Evolutionary conservation across 371 early-diverging fungal species (phyloP), one percentile per base, ranked within the genome.

Genomic region (Rhizopus sp.): DNA sequence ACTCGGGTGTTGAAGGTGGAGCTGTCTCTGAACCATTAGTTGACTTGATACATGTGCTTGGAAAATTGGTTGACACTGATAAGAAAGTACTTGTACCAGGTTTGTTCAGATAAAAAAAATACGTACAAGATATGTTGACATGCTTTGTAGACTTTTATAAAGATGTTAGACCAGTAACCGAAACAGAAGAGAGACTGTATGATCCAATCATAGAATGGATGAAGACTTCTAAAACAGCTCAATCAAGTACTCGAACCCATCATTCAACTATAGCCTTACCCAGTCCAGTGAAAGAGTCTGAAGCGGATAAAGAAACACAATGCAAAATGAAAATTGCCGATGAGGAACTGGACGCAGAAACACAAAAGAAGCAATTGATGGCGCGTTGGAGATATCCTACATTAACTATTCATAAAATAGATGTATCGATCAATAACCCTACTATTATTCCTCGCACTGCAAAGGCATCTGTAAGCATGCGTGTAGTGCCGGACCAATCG

Each of bases 1-100:
- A 93, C 69, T 89, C 93, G 15, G 93, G 93, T 30, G 90, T 93
- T 6, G 88, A 89, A 69, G 93, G 93, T 50, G 93, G 93, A n/a
- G 88, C 89, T 1, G 84, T 88, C 16, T 85, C 81, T 8, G 91
- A 93, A 50, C 93, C 93, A 13, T 64, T 93, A 57, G 79, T 87
- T 29, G 88, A 89, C 55, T 62, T 93, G 69, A 75, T 91, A 30
- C 84, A 89, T 51, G 72, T 92, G 0, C 66, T 93, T 3, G 64
- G 88, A 7, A 73, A 76, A 41, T 64, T 91, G 34, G 74, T 82
- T n/a, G 80, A 82, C 40, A 69, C 72, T 4, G 72, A 84, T 45
- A 86, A 84, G 53, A 73, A 75, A 4, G 86, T 91, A 7, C 64
- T 80, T 44, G 81, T 92, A 3, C 93, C 93, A 42, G 91, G 90